These are phyloP conservation scores for Fusarium sp. DNA, from an alignment of 2,329 filamentous ascomycete genomes.

Conservation along the genomic window DNA sequence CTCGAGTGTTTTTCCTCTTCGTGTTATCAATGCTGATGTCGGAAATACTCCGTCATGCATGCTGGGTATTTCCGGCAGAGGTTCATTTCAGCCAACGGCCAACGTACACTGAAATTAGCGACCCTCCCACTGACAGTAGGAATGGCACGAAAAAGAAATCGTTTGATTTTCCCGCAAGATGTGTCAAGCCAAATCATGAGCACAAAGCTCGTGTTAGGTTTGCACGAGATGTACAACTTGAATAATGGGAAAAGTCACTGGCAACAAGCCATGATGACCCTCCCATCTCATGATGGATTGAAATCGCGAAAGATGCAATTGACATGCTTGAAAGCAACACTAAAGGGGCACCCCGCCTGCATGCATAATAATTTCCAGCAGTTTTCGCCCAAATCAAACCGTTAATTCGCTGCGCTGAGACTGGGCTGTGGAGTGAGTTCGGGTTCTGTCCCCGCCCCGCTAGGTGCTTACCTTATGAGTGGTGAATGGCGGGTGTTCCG, in stretches of 20 bases:
- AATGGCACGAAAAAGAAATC: conserved; percentile 7
- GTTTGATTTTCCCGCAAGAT: conserved; percentile 38
- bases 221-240: not conserved
- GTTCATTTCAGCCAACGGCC: not conserved
- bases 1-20: not conserved
- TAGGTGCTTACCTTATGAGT: conserved; percentile 21
- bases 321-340: conserved; percentile 2
- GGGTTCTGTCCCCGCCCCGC: conserved; percentile 28
- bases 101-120: conserved; percentile 1
- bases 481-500: conserved; percentile 42
- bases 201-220: not conserved
- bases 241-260: not conserved
- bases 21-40: not conserved
- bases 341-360: conserved; percentile 32
- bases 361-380: conserved; percentile 31
- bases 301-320: conserved; percentile 22
- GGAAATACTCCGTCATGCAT: not conserved
- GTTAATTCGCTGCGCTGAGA: conserved; percentile 38
- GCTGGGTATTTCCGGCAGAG: conserved; percentile 5
- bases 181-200: not conserved
- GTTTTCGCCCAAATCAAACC: conserved; percentile 3
- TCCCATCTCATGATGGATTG: conserved; percentile 37
- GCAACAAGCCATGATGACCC: conserved; percentile 37
- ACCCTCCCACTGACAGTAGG: not conserved
- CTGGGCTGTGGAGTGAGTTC: conserved; percentile 21